Evolutionary conservation across 2,329 filamentous ascomycete genomes (phyloP), one percentile per base, ranked within the genome.

Genomic region (Trichoderma asperellum): DNA sequence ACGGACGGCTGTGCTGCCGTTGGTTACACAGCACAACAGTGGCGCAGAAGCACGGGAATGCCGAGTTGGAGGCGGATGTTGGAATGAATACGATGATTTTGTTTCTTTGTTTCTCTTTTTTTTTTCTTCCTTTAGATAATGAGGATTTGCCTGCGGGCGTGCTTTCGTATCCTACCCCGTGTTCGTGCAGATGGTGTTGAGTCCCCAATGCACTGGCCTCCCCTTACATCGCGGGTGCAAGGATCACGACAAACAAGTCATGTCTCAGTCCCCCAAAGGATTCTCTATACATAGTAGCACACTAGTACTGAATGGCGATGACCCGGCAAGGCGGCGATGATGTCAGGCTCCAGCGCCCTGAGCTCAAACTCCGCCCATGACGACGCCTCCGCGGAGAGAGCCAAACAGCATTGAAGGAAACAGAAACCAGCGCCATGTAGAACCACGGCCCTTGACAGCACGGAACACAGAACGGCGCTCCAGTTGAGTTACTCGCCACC

Each of bases 1-100:
- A 27, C 55, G 16, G 61, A 52, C 35, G 47, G 61, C 61, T 56
- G 61, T 64, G 61, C 49, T 21, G 60, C n/a, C 47, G 61, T 40
- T 64, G 49, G 61, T 64, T 40, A 32, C 61, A 64, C 61, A 35
- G 21, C 61, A 43, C 40, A 11, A 18, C 32, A 37, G 61, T 64
- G 61, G 61, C 61, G 61, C 61, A 64, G n/a, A 55, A 29, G 49
- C 47, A 40, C 61, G 61, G 61, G 10, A 56, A 40, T 64, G 61
- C 61, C 61, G 61, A 64, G 21, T 10, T 12, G 24, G 4, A 35
- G 6, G 29, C 8, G 5, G 16, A 29, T 34, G 32, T 59, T 59
- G 21, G 14, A 18, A 43, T 40, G 21, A 27, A 59, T 35, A 59
- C 34, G 34, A 58, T 34, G 55, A 37, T 21, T n/a, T 4, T n/a